Conservation (phyloP, 148 eudicot species). For the Amaranthus cruentus region DNA sequence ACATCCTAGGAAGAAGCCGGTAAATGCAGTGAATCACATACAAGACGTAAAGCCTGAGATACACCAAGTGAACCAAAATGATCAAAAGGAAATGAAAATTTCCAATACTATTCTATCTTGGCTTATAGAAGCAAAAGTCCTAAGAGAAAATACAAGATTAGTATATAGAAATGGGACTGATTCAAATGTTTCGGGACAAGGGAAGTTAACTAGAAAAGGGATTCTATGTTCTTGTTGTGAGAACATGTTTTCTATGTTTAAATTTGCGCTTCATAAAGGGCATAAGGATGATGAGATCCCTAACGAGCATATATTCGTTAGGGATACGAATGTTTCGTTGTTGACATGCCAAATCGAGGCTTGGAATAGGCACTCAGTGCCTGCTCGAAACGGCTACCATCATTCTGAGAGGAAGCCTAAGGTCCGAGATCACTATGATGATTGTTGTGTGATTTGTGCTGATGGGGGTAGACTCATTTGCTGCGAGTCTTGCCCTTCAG, state of each 20-base stretch:
- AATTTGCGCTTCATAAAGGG: constrained; percentile 29
- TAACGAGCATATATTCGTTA: constrained; percentile 24
- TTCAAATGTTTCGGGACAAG: not conserved
- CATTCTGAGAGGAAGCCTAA: constrained; percentile 6
- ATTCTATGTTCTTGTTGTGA: constrained; percentile 40
- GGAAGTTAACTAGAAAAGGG: constrained; percentile 30
- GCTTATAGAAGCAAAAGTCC: constrained; percentile 31
- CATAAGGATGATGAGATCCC: constrained; percentile 1
- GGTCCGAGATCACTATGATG: constrained; percentile 39
- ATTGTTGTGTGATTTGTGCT: constrained; percentile 58
- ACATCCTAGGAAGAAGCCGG: not conserved
- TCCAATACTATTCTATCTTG: constrained; percentile 31
- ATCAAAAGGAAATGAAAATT: not conserved
- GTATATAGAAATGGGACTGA: not conserved
- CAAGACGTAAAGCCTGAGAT: too few relatives aligned
- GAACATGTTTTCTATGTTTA: not conserved
- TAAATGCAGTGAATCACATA: not conserved
- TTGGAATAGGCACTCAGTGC: constrained; percentile 29
- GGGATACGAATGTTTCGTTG: constrained; percentile 13
- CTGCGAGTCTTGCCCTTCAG: constrained; percentile 48
- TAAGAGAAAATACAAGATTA: constrained; percentile 19
- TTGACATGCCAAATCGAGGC: constrained; percentile 29
- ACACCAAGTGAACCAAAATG: not conserved
- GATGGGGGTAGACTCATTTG: constrained; percentile 65
- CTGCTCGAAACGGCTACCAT: constrained; percentile 14